Conservation (phyloP, 1,139 yeast species). For the Hyphopichia khmerensis region DNA sequence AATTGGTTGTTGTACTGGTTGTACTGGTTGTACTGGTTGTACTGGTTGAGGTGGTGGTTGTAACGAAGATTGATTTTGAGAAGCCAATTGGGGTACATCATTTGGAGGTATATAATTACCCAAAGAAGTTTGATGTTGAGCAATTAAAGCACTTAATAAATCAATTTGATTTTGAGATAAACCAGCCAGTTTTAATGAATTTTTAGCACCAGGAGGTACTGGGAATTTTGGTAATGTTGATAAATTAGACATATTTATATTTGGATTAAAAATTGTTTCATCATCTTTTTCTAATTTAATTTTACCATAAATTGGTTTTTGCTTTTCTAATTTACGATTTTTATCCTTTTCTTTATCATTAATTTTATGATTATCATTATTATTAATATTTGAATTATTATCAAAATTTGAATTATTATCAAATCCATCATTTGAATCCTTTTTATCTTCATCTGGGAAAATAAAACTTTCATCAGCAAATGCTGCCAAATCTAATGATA, state of each 20-base stretch:
- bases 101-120: constrained; percentile 19
- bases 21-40: too few relatives aligned
- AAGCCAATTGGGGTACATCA: not conserved
- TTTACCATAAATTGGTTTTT: not conserved
- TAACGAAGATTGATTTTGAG: too few relatives aligned
- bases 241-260: constrained; percentile 16
- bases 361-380: too few relatives aligned
- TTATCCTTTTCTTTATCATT: constrained; percentile 5
- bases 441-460: constrained; percentile 77
- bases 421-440: constrained; percentile 27
- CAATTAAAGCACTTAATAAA: constrained; percentile 67
- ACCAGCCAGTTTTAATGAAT: constrained; percentile 63
- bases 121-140: constrained; percentile 55
- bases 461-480: constrained; percentile 78
- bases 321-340: not conserved
- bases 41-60: too few relatives aligned
- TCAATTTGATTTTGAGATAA: constrained; percentile 67
- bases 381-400: too few relatives aligned
- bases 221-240: constrained; percentile 54
- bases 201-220: constrained; percentile 72
- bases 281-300: too few relatives aligned
- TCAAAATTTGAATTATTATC: too few relatives aligned
- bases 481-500: constrained; percentile 72
- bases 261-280: not conserved
- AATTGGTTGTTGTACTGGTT: too few relatives aligned